Conservation (phyloP, 345 rosid genomes). For the Limnanthes douglasii region DNA sequence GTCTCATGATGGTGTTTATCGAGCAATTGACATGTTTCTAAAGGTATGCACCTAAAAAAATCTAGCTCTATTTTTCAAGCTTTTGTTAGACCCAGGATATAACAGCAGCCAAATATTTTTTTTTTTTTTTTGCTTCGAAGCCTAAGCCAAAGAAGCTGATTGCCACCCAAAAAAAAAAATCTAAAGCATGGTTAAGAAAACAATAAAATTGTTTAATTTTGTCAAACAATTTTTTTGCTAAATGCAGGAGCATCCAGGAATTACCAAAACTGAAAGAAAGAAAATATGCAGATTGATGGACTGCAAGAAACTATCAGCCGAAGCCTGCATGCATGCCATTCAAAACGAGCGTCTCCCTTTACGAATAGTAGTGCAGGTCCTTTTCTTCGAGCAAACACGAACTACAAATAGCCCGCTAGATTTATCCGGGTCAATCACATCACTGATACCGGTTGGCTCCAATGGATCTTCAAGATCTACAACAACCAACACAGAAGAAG, state of each 20-base stretch:
- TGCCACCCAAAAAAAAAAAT: no score
- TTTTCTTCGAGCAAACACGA: conserved; percentile 74
- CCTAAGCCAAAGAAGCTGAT: no score
- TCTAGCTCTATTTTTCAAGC: not conserved
- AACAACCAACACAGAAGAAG: conserved; percentile 57
- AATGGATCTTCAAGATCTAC: no score
- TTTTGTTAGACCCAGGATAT: not conserved
- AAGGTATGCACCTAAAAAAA: conserved; percentile 21
- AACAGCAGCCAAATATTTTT: not conserved
- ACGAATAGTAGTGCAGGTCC: conserved; percentile 74
- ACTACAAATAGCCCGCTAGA: conserved; percentile 10
- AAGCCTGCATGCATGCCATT: conserved; percentile 69
- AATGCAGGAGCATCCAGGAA: conserved; percentile 56
- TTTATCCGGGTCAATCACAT: not conserved
- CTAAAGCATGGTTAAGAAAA: no score
- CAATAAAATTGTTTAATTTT: no score
- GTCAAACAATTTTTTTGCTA: no score
- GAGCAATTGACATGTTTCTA: conserved; percentile 61
- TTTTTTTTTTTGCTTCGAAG: no score
- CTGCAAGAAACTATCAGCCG: conserved; percentile 66
- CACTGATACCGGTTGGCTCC: no score
- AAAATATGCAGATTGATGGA: conserved; percentile 55
- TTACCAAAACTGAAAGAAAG: conserved; percentile 58
- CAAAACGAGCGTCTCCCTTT: conserved; percentile 83
- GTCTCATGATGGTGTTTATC: conserved; percentile 55